These are phyloP conservation scores for Apophysomyces sp. DNA, from an alignment of 371 early-diverging fungal species.

Conservation along the genomic window DNA sequence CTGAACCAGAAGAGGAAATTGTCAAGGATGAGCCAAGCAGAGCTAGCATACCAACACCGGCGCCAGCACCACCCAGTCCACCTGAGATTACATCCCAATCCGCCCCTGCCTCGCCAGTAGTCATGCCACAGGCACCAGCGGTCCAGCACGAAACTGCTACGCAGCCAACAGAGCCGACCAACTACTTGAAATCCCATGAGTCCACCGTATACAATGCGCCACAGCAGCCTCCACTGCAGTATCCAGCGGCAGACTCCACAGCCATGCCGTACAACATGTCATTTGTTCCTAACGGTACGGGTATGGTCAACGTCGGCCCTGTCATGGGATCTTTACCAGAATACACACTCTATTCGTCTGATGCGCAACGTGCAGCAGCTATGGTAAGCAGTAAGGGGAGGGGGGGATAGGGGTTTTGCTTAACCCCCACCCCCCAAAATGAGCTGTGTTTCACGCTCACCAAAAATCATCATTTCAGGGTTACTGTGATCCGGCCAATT, in stretches of 20 bases:
- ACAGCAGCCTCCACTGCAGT: constrained; percentile 3
- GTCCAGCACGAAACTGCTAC: background rate
- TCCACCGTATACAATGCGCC: constrained; percentile 1
- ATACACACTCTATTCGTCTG: constrained; percentile 19
- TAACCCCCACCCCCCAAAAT: too few species aligned
- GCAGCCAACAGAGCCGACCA: background rate
- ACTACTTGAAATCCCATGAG: background rate
- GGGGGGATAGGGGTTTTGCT: too few species aligned
- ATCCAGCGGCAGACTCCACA: constrained; percentile 18
- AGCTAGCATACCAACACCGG: too few species aligned
- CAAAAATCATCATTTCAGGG: constrained; percentile 9
- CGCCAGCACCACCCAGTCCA: background rate
- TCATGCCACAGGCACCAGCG: too few species aligned
- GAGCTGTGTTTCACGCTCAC: background rate
- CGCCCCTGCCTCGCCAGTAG: too few species aligned
- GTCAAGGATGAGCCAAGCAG: background rate
- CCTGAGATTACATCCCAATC: too few species aligned
- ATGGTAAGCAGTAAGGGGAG: constrained; percentile 16
- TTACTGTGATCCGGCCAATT: constrained; percentile 40
- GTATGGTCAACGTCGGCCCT: constrained; percentile 54
- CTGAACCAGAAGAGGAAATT: background rate
- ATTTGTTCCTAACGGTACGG: constrained; percentile 40
- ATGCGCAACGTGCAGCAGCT: constrained; percentile 26
- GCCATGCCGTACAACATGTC: constrained; percentile 27
- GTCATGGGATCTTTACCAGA: constrained; percentile 50